phyloP scores from a whole-genome alignment of 768 basidiomycete genomes.

The Mycena alexandri region DNA sequence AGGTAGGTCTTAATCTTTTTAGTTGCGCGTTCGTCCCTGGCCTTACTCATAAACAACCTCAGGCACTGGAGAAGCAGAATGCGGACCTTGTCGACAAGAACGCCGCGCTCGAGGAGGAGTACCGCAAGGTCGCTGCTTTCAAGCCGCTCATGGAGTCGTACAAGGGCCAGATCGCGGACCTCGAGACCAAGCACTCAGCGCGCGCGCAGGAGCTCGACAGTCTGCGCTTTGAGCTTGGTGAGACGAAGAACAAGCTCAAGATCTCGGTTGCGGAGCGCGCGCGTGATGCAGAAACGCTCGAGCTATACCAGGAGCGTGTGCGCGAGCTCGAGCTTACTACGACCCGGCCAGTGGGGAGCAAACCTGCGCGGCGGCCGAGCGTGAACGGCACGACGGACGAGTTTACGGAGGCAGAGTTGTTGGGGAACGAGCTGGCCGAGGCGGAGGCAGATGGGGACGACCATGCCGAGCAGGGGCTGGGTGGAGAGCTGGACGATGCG shows the following conservation, averaged over 20 bases:
- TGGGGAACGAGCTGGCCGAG: constrained; percentile 45
- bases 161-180: constrained; percentile 85
- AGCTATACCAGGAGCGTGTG: constrained; percentile 91
- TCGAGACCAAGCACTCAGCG: constrained; percentile 78
- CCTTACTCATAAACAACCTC: constrained; percentile 3
- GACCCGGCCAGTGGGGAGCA: constrained; percentile 57
- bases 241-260: constrained; percentile 76
- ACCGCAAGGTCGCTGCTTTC: constrained; percentile 86
- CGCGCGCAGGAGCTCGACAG: constrained; percentile 80
- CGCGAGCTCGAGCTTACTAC: constrained; percentile 86
- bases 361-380: constrained; percentile 38
- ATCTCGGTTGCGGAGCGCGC: constrained; percentile 76
- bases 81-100: constrained; percentile 92
- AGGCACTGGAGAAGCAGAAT: constrained; percentile 95
- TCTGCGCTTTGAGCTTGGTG: constrained; percentile 82
- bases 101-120: constrained; percentile 92
- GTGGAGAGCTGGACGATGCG: constrained; percentile 90
- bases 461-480: constrained; percentile 71
- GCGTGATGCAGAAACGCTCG: constrained; percentile 87
- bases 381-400: constrained; percentile 43
- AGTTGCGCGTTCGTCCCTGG: background rate
- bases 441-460: constrained; percentile 56
- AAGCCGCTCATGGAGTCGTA: constrained; percentile 94
- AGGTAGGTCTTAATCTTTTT: constrained; percentile 59
- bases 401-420: constrained; percentile 60